phyloP scores from a whole-genome alignment of 2,329 filamentous ascomycete species.

The Beauveria varroae region DNA sequence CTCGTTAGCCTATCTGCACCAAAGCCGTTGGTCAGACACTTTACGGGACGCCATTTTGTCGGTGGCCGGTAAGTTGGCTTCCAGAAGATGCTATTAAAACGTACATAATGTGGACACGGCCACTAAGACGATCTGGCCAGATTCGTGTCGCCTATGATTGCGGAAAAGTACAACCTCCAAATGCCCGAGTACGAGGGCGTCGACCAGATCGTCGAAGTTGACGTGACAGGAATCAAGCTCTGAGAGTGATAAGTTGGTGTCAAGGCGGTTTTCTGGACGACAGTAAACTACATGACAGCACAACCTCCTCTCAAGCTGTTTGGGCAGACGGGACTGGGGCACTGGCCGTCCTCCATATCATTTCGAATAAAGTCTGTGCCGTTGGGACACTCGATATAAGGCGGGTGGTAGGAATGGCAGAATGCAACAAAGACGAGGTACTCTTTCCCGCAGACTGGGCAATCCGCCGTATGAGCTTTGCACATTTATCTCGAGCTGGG shows the following conservation, averaged over 20 bases:
- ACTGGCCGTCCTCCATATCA: conserved; percentile 45
- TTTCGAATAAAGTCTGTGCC: conserved; percentile 32
- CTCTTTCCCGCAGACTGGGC: conserved; percentile 52
- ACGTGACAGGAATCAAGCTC: conserved; percentile 26
- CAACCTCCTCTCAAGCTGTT: conserved; percentile 51
- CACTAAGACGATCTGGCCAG: conserved; percentile 31
- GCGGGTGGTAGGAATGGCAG: conserved; percentile 44
- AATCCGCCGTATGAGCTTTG: conserved; percentile 48
- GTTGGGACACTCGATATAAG: conserved; percentile 38
- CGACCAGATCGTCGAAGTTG: conserved; percentile 82
- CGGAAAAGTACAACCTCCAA: conserved; percentile 79
- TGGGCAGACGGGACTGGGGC: conserved; percentile 52
- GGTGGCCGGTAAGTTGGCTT: conserved; percentile 63
- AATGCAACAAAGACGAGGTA: conserved; percentile 53
- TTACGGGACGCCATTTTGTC: conserved; percentile 82
- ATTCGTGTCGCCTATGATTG: conserved; percentile 71
- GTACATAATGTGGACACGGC: neutral
- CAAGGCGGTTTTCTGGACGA: conserved; percentile 16
- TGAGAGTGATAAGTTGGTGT: neutral
- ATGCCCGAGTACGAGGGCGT: conserved; percentile 75
- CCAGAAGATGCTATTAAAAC: neutral
- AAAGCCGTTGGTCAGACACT: conserved; percentile 80
- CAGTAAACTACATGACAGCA: conserved; percentile 38
- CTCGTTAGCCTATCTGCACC: conserved; percentile 88
- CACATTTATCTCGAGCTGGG: conserved; percentile 43